Evolutionary conservation across 768 basidiomycete species (phyloP), one percentile per base, ranked within the genome.

Genomic region (Pholiota conissans): DNA sequence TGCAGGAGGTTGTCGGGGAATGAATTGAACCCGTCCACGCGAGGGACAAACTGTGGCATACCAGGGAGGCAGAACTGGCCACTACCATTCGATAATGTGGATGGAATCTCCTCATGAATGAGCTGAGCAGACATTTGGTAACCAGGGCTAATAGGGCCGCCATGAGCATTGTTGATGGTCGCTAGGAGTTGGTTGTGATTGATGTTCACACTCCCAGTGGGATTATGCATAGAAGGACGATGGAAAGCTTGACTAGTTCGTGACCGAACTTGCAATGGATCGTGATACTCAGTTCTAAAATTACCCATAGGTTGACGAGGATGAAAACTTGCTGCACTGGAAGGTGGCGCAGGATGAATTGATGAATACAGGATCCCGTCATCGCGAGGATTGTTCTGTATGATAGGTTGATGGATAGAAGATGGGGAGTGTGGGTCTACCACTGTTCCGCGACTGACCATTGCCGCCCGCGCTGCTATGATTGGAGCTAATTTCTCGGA

Each of bases 401-500:
- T 60, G 5, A 67, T 61, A 32, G 72, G 71, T 26, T 72, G 71
- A 34, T 74, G 67, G 18, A 69, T 54, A 51, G 66, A 65, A n/a
- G 68, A 60, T 20, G 51, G 57, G 5, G 50, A 59, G 52, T 63
- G 60, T 16, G 52, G 54, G 37, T 35, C 49, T 40, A 57, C 54
- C 14, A 49, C 16, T 32, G 61, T 63, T 7, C 62, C 64, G 51
- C 63, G 62, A 45, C 59, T 66, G 28, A 59, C 61, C 54, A 60
- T 60, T 3, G 66, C 64, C 3, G 67, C 65, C 9, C 65, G 65
- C 3, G 70, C 68, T 61, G 62, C 56, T 72, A 67, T 56, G 66
- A 73, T 57, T 18, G 83, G 78, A 24, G 83, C 79, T 77, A 86
- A 79, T 58, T 80, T 78, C 5, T 85, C 86, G 4, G 90, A 89